Evolutionary conservation across 352 stramenopile genomes (phyloP), one percentile per base, ranked within the genome.

Genomic region (Globisporangium paddicum): DNA sequence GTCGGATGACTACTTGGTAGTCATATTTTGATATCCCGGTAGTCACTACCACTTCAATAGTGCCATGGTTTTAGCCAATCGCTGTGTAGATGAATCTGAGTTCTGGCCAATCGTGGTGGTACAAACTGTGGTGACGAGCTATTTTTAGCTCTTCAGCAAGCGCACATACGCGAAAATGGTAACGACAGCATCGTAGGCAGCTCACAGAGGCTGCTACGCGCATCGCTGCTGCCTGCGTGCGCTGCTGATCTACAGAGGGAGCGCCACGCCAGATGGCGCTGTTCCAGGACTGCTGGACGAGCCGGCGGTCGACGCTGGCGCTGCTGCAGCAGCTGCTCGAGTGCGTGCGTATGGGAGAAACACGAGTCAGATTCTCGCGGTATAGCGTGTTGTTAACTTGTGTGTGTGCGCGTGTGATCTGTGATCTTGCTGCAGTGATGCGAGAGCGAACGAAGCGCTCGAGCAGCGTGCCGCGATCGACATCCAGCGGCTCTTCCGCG

Each of bases 281-380:
- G 52, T 89, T 89, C 59, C 73, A 84, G 23, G 69, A 83, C 28
- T 89, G 77, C 71, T 90, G 81, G 77, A 60, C 69, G 63, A 75
- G 47, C 25, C 71, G 77, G 55, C 55, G 50, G 9, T 53, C 61
- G 14, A 87, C 78, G 44, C 66, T 89, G 3, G 65, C 82, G 3
- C 60, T 72, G 32, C 64, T 89, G 7, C 72, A 86, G 30, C 48
- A 66, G 16, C 71, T 86, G n/a, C 64, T 86, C 14, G 62, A 71
- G 78, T 88, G 68, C 37, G 46, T 46, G 9, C 47, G 45, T 54
- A 47, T 25, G 26, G 26, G 37, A 21, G 34, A 38, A 16, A 38
- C 0, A 38, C 13, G 8, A 14, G 8, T 14, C 28, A 6, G 3
- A 32, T 32, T 3, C 28, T 57, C 11, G 41, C 9, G 5, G 5